phyloP scores from a whole-genome alignment of 2,329 filamentous ascomycete genomes.

The Monosporascus cannonballus region DNA sequence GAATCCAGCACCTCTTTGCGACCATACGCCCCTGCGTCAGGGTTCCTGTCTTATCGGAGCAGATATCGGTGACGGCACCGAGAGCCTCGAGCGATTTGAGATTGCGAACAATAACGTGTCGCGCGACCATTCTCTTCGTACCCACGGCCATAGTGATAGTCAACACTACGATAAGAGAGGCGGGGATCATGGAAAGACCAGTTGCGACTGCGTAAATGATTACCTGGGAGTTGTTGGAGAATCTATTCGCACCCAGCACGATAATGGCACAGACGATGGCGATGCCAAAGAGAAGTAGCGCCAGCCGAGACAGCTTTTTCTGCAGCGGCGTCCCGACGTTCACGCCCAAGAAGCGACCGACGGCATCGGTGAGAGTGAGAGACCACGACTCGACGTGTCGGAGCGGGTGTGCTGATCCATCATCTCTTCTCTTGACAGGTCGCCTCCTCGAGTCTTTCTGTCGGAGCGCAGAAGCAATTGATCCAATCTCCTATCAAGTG shows the following conservation, averaged over 20 bases:
- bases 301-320: slow-evolving; percentile 61
- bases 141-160: slow-evolving; percentile 60
- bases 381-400: slow-evolving; percentile 43
- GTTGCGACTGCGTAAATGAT: slow-evolving; percentile 58
- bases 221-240: slow-evolving; percentile 47
- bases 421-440: slow-evolving; percentile 43
- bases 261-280: slow-evolving; percentile 65
- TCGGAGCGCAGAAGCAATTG: slow-evolving; percentile 56
- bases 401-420: slow-evolving; percentile 47
- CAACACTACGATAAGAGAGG: slow-evolving; percentile 56
- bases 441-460: slow-evolving; percentile 47
- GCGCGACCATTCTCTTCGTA: slow-evolving; percentile 51
- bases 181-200: slow-evolving; percentile 55
- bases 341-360: slow-evolving; percentile 60
- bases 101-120: slow-evolving; percentile 53
- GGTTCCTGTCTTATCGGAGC: slow-evolving; percentile 53
- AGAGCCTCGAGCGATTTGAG: slow-evolving; percentile 53
- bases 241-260: slow-evolving; percentile 59
- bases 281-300: slow-evolving; percentile 60
- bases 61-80: slow-evolving; percentile 53
- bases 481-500: slow-evolving; percentile 57
- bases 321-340: slow-evolving; percentile 66
- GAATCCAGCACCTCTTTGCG: slow-evolving; percentile 53
- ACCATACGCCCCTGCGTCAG: slow-evolving; percentile 61
- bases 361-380: slow-evolving; percentile 48